phyloP scores from a whole-genome alignment of 495 filamentous ascomycete species.

The Podospora didyma region DNA sequence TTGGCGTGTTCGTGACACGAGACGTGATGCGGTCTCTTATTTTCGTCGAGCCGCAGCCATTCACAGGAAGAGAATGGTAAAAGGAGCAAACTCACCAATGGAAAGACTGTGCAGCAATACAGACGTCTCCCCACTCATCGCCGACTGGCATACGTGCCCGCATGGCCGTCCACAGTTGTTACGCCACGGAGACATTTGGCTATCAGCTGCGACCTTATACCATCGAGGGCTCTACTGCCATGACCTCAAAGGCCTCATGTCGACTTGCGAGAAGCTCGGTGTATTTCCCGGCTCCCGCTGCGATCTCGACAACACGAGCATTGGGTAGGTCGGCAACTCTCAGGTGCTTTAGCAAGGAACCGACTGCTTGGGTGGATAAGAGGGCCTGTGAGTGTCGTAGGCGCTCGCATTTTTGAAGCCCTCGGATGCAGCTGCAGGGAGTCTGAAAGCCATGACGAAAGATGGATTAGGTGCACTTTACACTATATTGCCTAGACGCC shows the following conservation, averaged over 20 bases:
- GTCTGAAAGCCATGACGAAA: conserved; percentile 3
- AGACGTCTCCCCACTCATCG: conserved; percentile 55
- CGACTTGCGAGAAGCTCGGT: conserved; percentile 53
- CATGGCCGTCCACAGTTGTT: conserved; percentile 48
- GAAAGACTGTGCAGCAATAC: conserved; percentile 59
- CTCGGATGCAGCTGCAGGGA: conserved; percentile 26
- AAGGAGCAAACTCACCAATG: conserved; percentile 45
- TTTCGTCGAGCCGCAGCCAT: too few species aligned
- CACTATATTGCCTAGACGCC: too few species aligned
- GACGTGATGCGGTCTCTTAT: too few species aligned
- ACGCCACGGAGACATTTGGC: conserved; percentile 35
- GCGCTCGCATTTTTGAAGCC: conserved; percentile 54
- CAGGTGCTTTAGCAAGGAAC: too few species aligned
- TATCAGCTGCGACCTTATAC: too few species aligned
- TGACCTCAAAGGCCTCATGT: conserved; percentile 42
- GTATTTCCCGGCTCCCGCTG: conserved; percentile 64
- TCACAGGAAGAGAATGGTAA: too few species aligned
- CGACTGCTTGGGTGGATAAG: conserved; percentile 39
- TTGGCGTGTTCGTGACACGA: too few species aligned
- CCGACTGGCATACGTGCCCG: conserved; percentile 49
- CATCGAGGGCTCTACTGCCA: conserved; percentile 32
- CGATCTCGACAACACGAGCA: conserved; percentile 52
- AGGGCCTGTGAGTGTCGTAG: conserved; percentile 61
- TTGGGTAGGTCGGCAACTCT: too few species aligned
- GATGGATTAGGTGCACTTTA: too few species aligned